phyloP scores from a whole-genome alignment of 352 stramenopile genomes.

The Plasmopara halstedii region DNA sequence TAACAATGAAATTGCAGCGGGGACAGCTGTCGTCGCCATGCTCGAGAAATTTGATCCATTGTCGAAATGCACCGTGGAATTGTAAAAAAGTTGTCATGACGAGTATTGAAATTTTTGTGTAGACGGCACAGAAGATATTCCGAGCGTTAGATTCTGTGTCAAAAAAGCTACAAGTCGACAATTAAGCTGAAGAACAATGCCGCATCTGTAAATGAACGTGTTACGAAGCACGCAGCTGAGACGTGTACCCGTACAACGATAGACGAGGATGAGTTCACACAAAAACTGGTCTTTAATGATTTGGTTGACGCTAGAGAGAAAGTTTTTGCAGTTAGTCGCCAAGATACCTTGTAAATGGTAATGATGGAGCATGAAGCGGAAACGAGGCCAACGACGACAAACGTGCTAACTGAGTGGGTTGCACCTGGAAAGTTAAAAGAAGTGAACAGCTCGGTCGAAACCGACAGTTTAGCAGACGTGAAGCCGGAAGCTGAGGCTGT shows the following conservation, averaged over 20 bases:
- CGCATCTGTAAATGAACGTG: background rate
- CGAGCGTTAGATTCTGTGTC: constrained; percentile 8
- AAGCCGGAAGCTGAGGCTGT: constrained; percentile 1
- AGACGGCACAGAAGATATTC: background rate
- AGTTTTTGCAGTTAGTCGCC: constrained; percentile 21
- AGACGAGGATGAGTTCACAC: constrained; percentile 8
- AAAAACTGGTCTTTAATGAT: constrained; percentile 12
- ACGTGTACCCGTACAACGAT: constrained; percentile 13
- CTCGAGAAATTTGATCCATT: background rate
- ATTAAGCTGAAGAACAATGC: background rate
- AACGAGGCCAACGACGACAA: background rate
- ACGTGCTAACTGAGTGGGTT: background rate
- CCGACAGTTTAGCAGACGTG: constrained; percentile 6
- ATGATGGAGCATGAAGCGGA: constrained; percentile 4
- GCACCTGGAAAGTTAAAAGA: constrained; percentile 1
- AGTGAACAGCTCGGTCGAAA: constrained; percentile 2
- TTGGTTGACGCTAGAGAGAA: constrained; percentile 1
- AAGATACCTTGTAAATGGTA: constrained; percentile 6
- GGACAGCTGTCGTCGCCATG: background rate
- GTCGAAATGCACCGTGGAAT: background rate
- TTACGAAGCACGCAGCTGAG: constrained; percentile 4
- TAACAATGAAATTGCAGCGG: background rate
- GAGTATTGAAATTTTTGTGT: background rate
- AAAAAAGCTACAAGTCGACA: constrained; percentile 19
- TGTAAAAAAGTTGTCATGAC: constrained; percentile 1